Evolutionary conservation across 1,284 basidiomycete genomes (phyloP), one percentile per base, ranked within the genome.

Genomic region (Boletus sp.): DNA sequence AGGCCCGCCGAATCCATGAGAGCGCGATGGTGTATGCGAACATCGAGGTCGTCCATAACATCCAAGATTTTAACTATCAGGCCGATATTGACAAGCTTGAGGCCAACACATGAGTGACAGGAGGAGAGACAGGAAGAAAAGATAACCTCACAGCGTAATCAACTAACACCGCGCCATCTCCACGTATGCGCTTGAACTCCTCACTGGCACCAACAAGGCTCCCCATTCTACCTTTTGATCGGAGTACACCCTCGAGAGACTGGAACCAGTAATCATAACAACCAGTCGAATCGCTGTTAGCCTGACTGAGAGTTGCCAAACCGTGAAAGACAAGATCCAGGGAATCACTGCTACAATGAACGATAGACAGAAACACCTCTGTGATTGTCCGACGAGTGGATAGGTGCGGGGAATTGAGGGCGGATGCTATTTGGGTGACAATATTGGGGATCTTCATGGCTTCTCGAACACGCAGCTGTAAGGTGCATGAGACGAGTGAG

Each of bases 141-240:
- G 45, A 59, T 59, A 53, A 57, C 73, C 84, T 65, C 58, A 94
- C 88, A 62, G 87, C 85, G 58, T 92, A 94, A 49, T 94, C 92
- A 55, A 87, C 86, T 51, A 94, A 68, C 35, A 77, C 80, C 32
- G 74, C 78, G 52, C 87, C 82, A 35, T 76, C 73, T 41, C 81
- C 83, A 37, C 77, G 81, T 38, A 75, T 73, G 44, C 80, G 82
- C 62, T 78, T 82, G 50, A 95, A 79, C 54, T 96, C 91, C 29
- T 94, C 90, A 57, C 92, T 94, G 8, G 92, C 91, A 2, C 96
- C 95, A 8, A 99, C 95, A 41, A 90, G 70, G 62, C 89, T 95
- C 2, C 95, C 95, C 92, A 98, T 95, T 66, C 85, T 88, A 1
- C 96, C 95, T 50, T 93, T 74, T 1, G 94, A 93, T 38, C 83